Percentiles rank a stretch among this genome's conserved stretches.
Conservation (phyloP, 1,284 basidiomycete species). For the Ceratobasidium sp. region DNA sequence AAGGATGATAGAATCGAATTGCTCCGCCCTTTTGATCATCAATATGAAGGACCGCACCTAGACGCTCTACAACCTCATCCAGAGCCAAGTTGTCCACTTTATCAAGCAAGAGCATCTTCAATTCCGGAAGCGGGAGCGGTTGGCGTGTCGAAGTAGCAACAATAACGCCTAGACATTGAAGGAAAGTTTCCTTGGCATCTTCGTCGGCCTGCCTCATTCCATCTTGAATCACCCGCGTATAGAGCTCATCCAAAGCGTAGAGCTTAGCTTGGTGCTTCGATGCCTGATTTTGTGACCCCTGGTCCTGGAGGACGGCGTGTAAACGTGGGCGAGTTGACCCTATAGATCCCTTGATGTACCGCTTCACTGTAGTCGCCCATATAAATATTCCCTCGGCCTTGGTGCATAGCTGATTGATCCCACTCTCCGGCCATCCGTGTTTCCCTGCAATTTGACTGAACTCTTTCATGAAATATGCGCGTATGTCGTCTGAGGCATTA, state of each 20-base stretch:
- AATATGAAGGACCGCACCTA: not conserved
- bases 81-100: not conserved
- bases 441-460: not conserved
- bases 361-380: not conserved
- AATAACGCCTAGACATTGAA: not conserved
- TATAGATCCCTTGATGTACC: not conserved
- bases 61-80: not conserved
- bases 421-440: not conserved
- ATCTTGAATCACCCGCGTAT: not conserved
- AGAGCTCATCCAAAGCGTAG: slow-evolving; percentile 1
- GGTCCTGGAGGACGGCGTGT: not conserved
- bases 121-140: not conserved
- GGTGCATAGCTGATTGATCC: not conserved
- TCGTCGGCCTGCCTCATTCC: not conserved
- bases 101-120: not conserved
- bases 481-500: not conserved
- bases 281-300: not conserved
- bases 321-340: not conserved
- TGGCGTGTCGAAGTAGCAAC: not conserved
- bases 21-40: not conserved
- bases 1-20: slow-evolving; percentile 1
- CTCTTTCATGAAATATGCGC: not conserved
- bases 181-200: not conserved
- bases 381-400: not conserved
- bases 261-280: not conserved